Conservation (phyloP, 345 rosid genomes). For the Carallia brachiata region DNA sequence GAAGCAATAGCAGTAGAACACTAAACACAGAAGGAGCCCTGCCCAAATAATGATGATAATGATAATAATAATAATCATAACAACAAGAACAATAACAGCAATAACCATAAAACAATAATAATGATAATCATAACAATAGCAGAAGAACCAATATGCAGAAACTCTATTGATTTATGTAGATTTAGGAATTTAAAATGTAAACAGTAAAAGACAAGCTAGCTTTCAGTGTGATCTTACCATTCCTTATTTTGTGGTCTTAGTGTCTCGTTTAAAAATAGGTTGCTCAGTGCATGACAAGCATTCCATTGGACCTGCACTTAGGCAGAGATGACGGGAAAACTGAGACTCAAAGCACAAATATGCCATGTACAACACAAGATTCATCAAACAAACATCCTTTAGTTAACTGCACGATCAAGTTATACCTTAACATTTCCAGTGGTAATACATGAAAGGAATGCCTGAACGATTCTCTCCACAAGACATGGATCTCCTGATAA, state of each 20-base stretch:
- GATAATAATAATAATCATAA: not conserved
- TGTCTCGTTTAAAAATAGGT: constrained; percentile 74
- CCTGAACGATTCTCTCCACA: constrained; percentile 78
- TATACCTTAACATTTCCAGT: constrained; percentile 95
- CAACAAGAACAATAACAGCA: not conserved
- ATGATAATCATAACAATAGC: not conserved
- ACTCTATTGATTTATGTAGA: not conserved
- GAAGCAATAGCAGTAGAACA: constrained; percentile 67
- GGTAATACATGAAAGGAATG: constrained; percentile 92
- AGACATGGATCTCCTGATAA: constrained; percentile 37
- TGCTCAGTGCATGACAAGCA: constrained; percentile 89
- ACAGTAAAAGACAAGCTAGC: not conserved
- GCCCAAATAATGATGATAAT: constrained; percentile 20
- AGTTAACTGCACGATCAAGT: not conserved
- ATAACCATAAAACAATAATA: not conserved
- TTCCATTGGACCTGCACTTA: constrained; percentile 92
- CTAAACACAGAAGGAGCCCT: constrained; percentile 95
- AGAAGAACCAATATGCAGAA: not conserved
- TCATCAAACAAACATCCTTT: too few species aligned
- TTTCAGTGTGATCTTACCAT: constrained; percentile 50
- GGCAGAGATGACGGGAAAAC: constrained; percentile 10
- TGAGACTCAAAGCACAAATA: not conserved
- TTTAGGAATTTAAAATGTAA: constrained; percentile 5
- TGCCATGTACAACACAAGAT: not conserved
- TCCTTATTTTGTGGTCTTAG: constrained; percentile 72